A percentile compares a stretch with the other conserved stretches of the same genome.
Conservation (phyloP, 495 filamentous ascomycete genomes). For the Lasiosphaeria ovina region DNA sequence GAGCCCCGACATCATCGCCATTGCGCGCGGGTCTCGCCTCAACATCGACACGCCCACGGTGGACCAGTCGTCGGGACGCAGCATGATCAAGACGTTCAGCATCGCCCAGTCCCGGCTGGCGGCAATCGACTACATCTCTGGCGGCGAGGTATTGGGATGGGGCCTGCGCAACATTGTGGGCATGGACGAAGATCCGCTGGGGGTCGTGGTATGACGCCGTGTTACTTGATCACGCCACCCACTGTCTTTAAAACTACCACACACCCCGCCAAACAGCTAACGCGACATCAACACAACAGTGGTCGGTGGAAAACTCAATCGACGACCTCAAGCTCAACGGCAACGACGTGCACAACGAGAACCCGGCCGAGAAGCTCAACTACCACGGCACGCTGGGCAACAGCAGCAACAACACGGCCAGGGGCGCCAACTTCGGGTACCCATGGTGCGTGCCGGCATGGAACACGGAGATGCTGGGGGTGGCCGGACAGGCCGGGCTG, state of each 20-base stretch:
- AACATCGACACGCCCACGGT: conserved; percentile 56
- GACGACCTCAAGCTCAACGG: conserved; percentile 55
- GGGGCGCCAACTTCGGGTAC: conserved; percentile 57
- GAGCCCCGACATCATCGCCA: conserved; percentile 48
- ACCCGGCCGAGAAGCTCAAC: conserved; percentile 68
- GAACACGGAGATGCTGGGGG: conserved; percentile 42
- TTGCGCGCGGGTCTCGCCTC: conserved; percentile 55
- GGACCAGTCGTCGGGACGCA: conserved; percentile 46
- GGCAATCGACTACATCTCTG: conserved; percentile 44
- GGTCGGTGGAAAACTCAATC: conserved; percentile 65
- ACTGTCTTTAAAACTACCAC: background rate
- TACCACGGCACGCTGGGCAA: conserved; percentile 58
- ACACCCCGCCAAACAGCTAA: background rate
- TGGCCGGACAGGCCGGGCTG: conserved; percentile 23
- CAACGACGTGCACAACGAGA: conserved; percentile 60
- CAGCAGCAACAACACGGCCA: conserved; percentile 38
- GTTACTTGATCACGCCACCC: background rate
- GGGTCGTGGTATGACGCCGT: conserved; percentile 42
- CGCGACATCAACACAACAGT: conserved; percentile 24
- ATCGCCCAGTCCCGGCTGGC: conserved; percentile 36
- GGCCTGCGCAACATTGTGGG: conserved; percentile 68
- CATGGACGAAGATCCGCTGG: conserved; percentile 56
- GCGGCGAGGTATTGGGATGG: conserved; percentile 60
- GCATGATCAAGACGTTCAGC: conserved; percentile 60
- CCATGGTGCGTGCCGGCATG: conserved; percentile 62